A percentile compares a stretch with the other conserved stretches of the same genome.
phyloP scores from a whole-genome alignment of 2,329 filamentous ascomycete genomes.

The Blumeriella jaapii region DNA sequence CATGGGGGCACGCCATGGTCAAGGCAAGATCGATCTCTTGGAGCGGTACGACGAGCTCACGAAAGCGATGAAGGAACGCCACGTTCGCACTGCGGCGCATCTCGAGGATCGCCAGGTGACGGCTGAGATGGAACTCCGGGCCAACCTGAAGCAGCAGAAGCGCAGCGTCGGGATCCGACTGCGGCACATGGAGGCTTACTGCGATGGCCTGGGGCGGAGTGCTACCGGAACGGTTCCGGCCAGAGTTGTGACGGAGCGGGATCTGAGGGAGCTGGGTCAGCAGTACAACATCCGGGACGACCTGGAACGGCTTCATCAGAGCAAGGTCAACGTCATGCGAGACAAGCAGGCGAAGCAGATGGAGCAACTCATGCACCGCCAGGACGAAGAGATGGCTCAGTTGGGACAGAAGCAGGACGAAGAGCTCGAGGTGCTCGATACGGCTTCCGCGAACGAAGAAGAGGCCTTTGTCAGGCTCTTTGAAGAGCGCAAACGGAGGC shows the following conservation, averaged over 20 bases:
- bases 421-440: constrained; percentile 38
- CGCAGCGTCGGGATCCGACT: constrained; percentile 44
- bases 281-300: constrained; percentile 50
- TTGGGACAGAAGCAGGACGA: constrained; percentile 35
- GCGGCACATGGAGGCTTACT: constrained; percentile 58
- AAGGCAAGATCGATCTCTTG: constrained; percentile 35
- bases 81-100: constrained; percentile 40
- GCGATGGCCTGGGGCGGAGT: constrained; percentile 39
- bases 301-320: constrained; percentile 46
- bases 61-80: constrained; percentile 43
- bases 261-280: constrained; percentile 46
- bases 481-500: constrained; percentile 31
- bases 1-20: constrained; percentile 40
- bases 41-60: constrained; percentile 38
- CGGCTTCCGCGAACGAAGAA: constrained; percentile 38
- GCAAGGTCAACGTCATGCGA: constrained; percentile 53
- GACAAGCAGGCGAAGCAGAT: constrained; percentile 50
- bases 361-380: constrained; percentile 44
- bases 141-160: constrained; percentile 43
- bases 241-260: constrained; percentile 45
- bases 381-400: constrained; percentile 39
- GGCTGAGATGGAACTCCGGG: constrained; percentile 48
- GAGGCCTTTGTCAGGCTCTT: constrained; percentile 37
- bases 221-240: constrained; percentile 32
- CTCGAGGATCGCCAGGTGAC: constrained; percentile 51